Conservation (phyloP, 176 grass and related monocot species). For the Triticum dicoccoides region DNA sequence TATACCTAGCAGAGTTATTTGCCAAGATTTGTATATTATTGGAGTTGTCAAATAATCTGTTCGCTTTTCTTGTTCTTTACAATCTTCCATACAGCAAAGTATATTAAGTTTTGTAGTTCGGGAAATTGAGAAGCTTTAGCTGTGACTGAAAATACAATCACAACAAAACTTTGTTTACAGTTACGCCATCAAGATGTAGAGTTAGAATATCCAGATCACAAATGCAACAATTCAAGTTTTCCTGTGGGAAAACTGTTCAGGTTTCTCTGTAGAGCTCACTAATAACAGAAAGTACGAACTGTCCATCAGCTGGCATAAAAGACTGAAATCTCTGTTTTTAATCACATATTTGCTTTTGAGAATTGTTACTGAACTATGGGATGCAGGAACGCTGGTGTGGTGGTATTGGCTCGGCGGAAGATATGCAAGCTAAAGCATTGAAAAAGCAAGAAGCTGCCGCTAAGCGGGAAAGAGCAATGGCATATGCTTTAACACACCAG, state of each 20-base stretch:
- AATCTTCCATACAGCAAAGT: neutral
- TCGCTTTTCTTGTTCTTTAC: neutral
- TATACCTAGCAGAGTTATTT: too few relatives aligned
- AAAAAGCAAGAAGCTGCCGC: slow-evolving; percentile 92
- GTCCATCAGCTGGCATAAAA: neutral
- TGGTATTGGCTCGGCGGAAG: slow-evolving; percentile 65
- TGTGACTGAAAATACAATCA: neutral
- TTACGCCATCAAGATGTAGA: neutral
- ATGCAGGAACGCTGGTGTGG: slow-evolving; percentile 91
- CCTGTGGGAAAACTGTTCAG: neutral
- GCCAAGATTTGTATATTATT: neutral
- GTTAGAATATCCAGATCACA: neutral
- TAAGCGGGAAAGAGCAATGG: slow-evolving; percentile 92
- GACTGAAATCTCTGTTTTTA: neutral
- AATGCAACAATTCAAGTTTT: neutral
- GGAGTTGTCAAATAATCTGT: neutral
- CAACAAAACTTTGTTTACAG: neutral
- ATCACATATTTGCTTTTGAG: neutral
- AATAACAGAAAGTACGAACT: neutral
- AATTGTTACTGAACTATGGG: neutral
- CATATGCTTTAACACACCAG: slow-evolving; percentile 98
- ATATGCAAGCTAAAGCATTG: slow-evolving; percentile 81
- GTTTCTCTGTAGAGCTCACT: neutral
- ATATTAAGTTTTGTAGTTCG: neutral
- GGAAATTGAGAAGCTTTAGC: neutral